Evolutionary conservation across 2,329 filamentous ascomycete genomes (phyloP).

Genomic region (Chaetomiaceae sp.): DNA sequence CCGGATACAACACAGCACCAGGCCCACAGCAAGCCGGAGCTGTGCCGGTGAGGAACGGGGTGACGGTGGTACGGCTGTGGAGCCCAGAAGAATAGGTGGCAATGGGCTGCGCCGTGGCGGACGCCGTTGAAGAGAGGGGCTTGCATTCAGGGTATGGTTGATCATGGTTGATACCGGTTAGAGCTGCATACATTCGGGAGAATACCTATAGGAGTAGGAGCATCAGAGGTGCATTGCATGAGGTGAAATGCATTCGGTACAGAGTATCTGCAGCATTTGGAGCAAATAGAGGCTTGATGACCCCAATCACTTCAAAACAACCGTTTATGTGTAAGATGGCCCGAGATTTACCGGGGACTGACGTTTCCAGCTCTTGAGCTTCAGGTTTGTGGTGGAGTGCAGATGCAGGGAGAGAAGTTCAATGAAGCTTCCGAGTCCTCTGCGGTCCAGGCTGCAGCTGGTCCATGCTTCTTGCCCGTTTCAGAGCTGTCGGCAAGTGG

Average conservation of each 20-base stretch:
- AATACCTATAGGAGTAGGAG: not conserved
- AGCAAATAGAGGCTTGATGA: not conserved
- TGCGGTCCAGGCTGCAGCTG: not conserved
- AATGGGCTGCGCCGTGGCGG: not conserved
- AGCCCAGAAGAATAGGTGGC: not conserved
- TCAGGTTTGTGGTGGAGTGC: no score
- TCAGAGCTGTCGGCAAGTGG: not conserved
- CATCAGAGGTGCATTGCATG: not conserved
- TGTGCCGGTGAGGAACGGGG: not conserved
- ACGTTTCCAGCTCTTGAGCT: no score
- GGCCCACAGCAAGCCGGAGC: not conserved
- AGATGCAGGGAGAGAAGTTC: no score
- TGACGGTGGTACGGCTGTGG: conserved; percentile 4
- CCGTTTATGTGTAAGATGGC: no score
- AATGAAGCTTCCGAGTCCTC: not conserved
- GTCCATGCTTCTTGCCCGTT: conserved; percentile 4
- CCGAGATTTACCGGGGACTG: no score
- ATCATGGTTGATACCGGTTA: not conserved
- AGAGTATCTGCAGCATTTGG: not conserved
- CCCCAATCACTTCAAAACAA: no score
- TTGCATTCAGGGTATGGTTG: not conserved
- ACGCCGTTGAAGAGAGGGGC: no score
- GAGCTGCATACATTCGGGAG: no score
- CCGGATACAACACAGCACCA: no score
- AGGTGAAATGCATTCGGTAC: not conserved